Evolutionary conservation across 257 asterid genomes (phyloP).

Genomic region (Solanum piurae): DNA sequence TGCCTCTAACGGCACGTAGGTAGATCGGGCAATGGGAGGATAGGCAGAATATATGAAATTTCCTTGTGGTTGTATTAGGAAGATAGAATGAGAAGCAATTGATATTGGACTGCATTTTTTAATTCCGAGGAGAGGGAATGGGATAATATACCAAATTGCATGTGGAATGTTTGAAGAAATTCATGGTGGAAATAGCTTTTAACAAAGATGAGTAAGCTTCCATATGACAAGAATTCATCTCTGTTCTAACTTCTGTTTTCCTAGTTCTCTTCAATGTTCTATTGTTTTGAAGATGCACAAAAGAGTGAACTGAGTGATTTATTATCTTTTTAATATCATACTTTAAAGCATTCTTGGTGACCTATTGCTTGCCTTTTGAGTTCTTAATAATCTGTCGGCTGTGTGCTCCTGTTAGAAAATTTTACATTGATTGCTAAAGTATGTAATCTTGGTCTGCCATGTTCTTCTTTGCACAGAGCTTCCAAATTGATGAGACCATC

Average conservation of each 20-base stretch:
- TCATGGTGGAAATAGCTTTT: not conserved
- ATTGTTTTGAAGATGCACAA: not conserved
- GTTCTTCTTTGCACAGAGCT: not conserved
- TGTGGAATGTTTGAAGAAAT: not conserved
- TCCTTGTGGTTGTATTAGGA: not conserved
- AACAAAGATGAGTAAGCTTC: not conserved
- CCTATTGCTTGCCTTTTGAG: not conserved
- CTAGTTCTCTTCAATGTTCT: not conserved
- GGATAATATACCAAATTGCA: not conserved
- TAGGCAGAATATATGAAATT: not conserved
- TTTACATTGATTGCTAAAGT: not conserved
- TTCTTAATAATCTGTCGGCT: not conserved
- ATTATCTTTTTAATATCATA: not conserved
- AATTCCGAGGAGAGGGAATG: not conserved
- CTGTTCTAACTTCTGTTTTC: not conserved
- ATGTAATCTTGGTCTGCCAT: not conserved
- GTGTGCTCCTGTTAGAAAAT: not conserved
- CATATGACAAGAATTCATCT: not conserved
- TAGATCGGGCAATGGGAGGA: not conserved
- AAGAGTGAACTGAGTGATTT: not conserved
- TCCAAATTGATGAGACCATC: not conserved
- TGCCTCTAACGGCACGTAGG: not conserved
- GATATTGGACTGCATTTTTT: not conserved
- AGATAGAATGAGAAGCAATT: not conserved
- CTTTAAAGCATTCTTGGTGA: not conserved